Base-by-base conservation (phyloP, 305 asterid genomes). In the Solanum hybrid region DNA sequence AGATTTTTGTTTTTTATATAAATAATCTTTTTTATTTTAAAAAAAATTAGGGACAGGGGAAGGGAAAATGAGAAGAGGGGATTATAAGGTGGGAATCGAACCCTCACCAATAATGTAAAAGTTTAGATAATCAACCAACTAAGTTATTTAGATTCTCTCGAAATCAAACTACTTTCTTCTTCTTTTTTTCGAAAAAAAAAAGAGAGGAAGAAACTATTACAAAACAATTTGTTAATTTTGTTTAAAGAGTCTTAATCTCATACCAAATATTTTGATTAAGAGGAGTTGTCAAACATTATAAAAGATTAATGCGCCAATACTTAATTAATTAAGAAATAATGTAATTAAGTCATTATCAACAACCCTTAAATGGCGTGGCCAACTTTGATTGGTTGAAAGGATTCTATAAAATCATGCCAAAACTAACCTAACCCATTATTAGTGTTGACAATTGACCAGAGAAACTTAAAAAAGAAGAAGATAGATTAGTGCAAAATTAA, bases 341-440 rank as follows among this genome's bases (percentile, higher is more conserved):
- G 12, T 31, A 78, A 78, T 78, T 78, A 45, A 84, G 87, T 19
- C 73, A 29, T 84, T 17, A 29, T 45, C 87, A 51, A 29, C 66
- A 17, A 5, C 38, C 3, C 60, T 84, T 84, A 29, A 31, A 34
- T 11, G 80, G 38, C 87, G 91, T 90, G 91, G 81, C 90, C 88
- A 29, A 72, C 34, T 90, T 73, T 87, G 40, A 85, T 56, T 88
- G 90, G 93, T 34, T 78, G 56, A 24, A 45, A n/a, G 87, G 84
- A 90, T 91, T 86, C n/a, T 34, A 60, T 64, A 78, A 72, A 92
- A 84, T 90, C 94, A 89, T 77, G 93, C 93, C 92, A 89, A 90
- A 60, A 89, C 88, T 93, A 92, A 89, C 91, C 81, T 87, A 91
- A 89, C 91, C 95, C 92, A 91, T 89, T 91, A 89, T 89, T 86